Percentiles rank a stretch among this genome's conserved stretches.
Conservation (phyloP, 768 basidiomycete genomes). For the Suillus bovinus region DNA sequence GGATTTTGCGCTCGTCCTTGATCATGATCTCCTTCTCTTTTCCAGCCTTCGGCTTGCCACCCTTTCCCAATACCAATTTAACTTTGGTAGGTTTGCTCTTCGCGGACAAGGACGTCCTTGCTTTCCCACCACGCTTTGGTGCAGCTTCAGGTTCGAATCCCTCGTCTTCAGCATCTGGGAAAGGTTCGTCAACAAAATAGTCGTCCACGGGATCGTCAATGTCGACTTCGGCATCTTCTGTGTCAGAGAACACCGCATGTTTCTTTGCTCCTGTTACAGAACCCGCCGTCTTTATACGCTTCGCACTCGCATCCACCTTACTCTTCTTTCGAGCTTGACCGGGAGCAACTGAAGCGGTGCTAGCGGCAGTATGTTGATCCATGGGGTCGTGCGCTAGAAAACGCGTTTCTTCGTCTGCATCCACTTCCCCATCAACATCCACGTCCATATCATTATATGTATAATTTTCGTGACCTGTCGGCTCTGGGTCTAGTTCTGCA, state of each 20-base stretch:
- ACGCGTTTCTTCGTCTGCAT: conserved; percentile 23
- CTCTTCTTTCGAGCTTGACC: conserved; percentile 13
- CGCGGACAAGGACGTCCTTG: conserved; percentile 15
- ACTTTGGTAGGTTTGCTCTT: conserved; percentile 31
- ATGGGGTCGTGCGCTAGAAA: conserved; percentile 21
- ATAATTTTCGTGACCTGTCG: conserved; percentile 25
- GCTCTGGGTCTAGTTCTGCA: conserved; percentile 28
- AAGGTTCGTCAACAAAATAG: conserved; percentile 24
- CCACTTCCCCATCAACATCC: conserved; percentile 42
- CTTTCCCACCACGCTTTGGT: conserved; percentile 26
- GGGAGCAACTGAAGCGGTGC: not conserved
- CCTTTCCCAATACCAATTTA: conserved; percentile 17
- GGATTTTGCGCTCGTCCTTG: conserved; percentile 43
- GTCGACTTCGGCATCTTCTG: conserved; percentile 27
- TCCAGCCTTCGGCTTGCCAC: conserved; percentile 29
- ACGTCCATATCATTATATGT: conserved; percentile 45
- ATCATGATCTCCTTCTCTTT: conserved; percentile 36
- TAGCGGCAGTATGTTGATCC: not conserved
- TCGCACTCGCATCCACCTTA: conserved; percentile 13
- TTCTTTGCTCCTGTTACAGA: conserved; percentile 17
- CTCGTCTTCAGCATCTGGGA: conserved; percentile 28
- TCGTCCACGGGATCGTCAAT: conserved; percentile 26
- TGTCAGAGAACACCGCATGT: conserved; percentile 30
- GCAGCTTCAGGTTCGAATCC: conserved; percentile 25
- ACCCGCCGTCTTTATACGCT: conserved; percentile 20